phyloP scores from a whole-genome alignment of 805 yeast species.

The Saccharomycopsis microspora region DNA sequence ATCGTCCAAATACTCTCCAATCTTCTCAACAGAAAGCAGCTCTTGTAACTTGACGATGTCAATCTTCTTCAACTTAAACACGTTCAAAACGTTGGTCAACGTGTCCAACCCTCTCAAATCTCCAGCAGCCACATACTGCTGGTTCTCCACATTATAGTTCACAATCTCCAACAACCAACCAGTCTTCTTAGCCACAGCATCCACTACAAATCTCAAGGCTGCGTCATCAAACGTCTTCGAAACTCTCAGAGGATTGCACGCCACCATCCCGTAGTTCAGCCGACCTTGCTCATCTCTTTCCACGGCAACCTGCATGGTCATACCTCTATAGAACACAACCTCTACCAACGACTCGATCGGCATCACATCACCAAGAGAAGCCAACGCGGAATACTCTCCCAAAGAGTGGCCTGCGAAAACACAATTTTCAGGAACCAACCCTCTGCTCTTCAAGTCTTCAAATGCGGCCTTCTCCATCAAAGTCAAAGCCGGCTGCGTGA shows the following conservation, averaged over 20 bases:
- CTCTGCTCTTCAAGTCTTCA: conserved; percentile 94
- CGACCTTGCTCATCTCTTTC: conserved; percentile 94
- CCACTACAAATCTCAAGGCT: conserved; percentile 89
- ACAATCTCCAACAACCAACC: conserved; percentile 96
- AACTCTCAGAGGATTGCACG: conserved; percentile 93
- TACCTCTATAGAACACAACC: conserved; percentile 98
- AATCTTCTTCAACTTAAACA: conserved; percentile 87
- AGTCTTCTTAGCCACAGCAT: conserved; percentile 72
- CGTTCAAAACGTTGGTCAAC: conserved; percentile 84
- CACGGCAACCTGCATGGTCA: conserved; percentile 99
- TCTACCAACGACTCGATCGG: conserved; percentile 95
- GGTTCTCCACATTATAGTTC: conserved; percentile 95
- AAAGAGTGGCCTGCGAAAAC: conserved; percentile 98
- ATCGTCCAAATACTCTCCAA: conserved; percentile 77
- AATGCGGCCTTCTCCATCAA: conserved; percentile 98
- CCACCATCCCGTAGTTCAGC: conserved; percentile 98
- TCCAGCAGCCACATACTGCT: conserved; percentile 98
- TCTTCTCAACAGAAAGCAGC: conserved; percentile 74
- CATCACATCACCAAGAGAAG: conserved; percentile 97
- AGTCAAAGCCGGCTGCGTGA: conserved; percentile 98
- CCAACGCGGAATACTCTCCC: conserved; percentile 97
- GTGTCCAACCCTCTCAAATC: conserved; percentile 93
- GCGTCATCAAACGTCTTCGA: conserved; percentile 82
- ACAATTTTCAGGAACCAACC: conserved; percentile 85
- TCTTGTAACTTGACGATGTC: conserved; percentile 83